Evolutionary conservation across 352 stramenopile genomes (phyloP), one percentile per base, ranked within the genome.

Genomic region (Globisporangium irregulare): DNA sequence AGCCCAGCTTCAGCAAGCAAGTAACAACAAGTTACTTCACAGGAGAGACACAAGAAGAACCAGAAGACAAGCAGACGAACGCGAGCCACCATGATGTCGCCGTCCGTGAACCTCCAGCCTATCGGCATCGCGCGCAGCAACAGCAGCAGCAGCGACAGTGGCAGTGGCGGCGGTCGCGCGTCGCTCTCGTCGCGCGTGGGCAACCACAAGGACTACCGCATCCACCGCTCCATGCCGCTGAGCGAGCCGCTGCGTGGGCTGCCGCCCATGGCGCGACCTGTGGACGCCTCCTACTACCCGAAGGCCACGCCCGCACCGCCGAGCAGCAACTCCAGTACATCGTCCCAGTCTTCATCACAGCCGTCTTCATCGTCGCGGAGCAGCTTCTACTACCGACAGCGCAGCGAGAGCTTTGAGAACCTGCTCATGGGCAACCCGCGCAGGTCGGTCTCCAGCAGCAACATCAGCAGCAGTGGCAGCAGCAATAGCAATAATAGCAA

Each of bases 171-270:
- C 6, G 20, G 18, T 6, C 24, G 24, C 6, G 24, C 53, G 41
- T 69, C 63, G 55, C 63, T 69, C 25, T 69, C 63, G 63, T 69
- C 63, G 63, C 65, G 58, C 57, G 65, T 70, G 32, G 65, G 65
- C 5, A 60, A 58, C 57, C 59, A 64, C 65, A 70, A 70, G 51
- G 65, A 70, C 57, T 70, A 70, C 20, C 65, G 65, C 32, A 70
- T 70, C 65, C 41, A 66, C 65, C 65, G 65, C 15, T 70, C 65
- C 6, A 66, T 59, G 65, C 65, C 65, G 57, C 65, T 70, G 41
- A 66, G 57, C 48, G 65, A 70, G 18, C 65, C 65, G 18, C 57
- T 70, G 48, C 65, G 65, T 34, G 65, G 57, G 1, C 46, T 70
- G 15, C 65, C 65, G 29, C 65, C 65, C 5, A 64, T 70, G 55